Conservation (phyloP, 108 stramenopile genomes). For the Skeletonema tropicum region DNA sequence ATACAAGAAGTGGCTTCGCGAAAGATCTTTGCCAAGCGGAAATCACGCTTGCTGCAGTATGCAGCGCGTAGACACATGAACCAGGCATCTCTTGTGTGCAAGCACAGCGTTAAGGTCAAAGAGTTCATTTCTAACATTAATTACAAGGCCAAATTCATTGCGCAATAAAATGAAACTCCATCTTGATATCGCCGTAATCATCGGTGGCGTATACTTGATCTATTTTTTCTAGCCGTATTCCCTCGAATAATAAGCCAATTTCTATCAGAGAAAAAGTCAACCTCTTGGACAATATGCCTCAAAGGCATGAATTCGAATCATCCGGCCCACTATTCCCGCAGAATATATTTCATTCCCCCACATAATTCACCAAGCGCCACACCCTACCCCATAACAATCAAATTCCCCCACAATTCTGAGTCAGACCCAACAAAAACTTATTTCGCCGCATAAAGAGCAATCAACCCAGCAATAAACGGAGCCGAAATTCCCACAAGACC, state of each 20-base stretch:
- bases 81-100: background rate
- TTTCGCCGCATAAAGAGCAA: constrained; percentile 86
- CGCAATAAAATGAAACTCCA: background rate
- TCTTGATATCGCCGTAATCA: background rate
- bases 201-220: background rate
- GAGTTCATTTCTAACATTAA: constrained; percentile 3
- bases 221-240: background rate
- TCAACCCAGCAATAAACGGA: constrained; percentile 84
- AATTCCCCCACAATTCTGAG: background rate
- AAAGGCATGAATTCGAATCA: background rate
- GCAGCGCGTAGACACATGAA: too few species aligned
- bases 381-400: background rate
- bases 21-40: too few species aligned
- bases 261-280: too few species aligned
- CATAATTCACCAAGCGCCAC: background rate
- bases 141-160: background rate
- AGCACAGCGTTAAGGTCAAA: background rate
- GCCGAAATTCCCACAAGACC: constrained; percentile 81
- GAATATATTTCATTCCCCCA: background rate
- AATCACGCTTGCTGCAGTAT: too few species aligned
- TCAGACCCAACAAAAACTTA: constrained; percentile 20
- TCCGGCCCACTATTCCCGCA: background rate
- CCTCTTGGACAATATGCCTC: too few species aligned
- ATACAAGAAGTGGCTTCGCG: too few species aligned
- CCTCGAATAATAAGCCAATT: background rate